Evolutionary conservation across 2,329 filamentous ascomycete genomes (phyloP).

Genomic region (Colletotrichum camelliae): DNA sequence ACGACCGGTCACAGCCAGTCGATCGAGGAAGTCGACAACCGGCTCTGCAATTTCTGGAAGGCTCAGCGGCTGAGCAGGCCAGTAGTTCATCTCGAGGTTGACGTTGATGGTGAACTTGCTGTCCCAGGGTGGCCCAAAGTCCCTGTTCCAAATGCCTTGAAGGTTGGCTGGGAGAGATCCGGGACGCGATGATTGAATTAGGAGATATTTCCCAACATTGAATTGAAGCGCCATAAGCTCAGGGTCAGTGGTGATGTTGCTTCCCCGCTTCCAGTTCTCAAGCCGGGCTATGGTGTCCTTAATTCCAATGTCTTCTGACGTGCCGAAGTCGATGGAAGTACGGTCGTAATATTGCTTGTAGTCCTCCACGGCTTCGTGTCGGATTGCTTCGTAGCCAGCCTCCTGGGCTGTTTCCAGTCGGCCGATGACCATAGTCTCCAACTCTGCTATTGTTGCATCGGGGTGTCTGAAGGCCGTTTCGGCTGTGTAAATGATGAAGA

Average conservation of each 20-base stretch:
- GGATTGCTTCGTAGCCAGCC: background rate
- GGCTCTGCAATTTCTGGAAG: constrained; percentile 39
- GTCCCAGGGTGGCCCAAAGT: constrained; percentile 49
- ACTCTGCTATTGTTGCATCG: background rate
- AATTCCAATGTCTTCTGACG: constrained; percentile 5
- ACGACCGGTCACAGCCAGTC: constrained; percentile 34
- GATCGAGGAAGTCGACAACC: constrained; percentile 42
- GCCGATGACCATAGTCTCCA: background rate
- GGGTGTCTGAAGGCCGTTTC: constrained; percentile 1
- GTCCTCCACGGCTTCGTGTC: background rate
- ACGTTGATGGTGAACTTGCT: constrained; percentile 57
- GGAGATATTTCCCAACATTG: constrained; percentile 38
- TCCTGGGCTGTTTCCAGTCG: background rate
- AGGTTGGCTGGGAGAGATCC: constrained; percentile 36
- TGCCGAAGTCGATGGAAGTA: constrained; percentile 19
- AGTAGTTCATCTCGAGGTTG: constrained; percentile 61
- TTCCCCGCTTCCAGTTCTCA: background rate
- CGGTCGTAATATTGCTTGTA: constrained; percentile 18
- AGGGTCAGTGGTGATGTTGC: constrained; percentile 17
- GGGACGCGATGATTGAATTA: constrained; percentile 34
- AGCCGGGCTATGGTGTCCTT: background rate
- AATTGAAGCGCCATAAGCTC: constrained; percentile 33
- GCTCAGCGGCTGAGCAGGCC: constrained; percentile 36
- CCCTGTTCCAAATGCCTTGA: constrained; percentile 50
- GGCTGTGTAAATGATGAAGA: constrained; percentile 19